A percentile compares a stretch with the other conserved stretches of the same genome.
These are phyloP conservation scores for Neurospora crassa DNA, from an alignment of 2,329 filamentous ascomycete genomes.

Conservation along the genomic window DNA sequence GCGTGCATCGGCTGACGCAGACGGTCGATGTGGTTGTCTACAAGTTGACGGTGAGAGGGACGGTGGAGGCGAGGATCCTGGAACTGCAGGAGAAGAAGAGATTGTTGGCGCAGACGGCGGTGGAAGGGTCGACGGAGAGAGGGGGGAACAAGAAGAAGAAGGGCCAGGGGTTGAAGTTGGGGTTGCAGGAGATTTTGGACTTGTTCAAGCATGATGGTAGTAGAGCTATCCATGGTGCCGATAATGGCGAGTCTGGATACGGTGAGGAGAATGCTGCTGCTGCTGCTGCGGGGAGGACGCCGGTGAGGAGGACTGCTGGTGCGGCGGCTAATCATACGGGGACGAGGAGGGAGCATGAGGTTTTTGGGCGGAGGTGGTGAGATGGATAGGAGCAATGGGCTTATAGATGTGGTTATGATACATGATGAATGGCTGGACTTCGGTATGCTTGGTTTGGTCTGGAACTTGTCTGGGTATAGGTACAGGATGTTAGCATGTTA, in stretches of 20 bases:
- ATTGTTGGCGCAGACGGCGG: slow-evolving; percentile 79
- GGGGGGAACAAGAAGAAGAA: slow-evolving; percentile 55
- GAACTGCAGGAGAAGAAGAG: slow-evolving; percentile 91
- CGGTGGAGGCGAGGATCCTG: slow-evolving; percentile 91
- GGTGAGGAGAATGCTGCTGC: background rate
- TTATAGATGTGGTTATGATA: background rate
- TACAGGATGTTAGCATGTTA: background rate
- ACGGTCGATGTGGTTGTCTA: slow-evolving; percentile 92
- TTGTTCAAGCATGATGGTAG: slow-evolving; percentile 63
- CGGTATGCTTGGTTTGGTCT: background rate
- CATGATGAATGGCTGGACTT: background rate
- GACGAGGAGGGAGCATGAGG: slow-evolving; percentile 16
- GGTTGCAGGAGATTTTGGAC: slow-evolving; percentile 85
- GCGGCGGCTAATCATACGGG: slow-evolving; percentile 2
- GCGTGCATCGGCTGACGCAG: slow-evolving; percentile 96
- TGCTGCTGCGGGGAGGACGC: slow-evolving; percentile 8
- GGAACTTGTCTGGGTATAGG: background rate
- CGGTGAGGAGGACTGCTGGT: slow-evolving; percentile 1
- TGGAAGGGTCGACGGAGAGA: slow-evolving; percentile 63
- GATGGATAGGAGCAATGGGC: too few relatives aligned
- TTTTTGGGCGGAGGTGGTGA: slow-evolving; percentile 19
- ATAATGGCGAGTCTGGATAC: background rate
- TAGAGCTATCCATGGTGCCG: background rate
- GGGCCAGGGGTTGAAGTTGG: slow-evolving; percentile 59
- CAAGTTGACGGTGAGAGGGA: slow-evolving; percentile 77